Base-by-base conservation (phyloP, 192 early-diverging fungal genomes). In the Coemansia sp. region DNA sequence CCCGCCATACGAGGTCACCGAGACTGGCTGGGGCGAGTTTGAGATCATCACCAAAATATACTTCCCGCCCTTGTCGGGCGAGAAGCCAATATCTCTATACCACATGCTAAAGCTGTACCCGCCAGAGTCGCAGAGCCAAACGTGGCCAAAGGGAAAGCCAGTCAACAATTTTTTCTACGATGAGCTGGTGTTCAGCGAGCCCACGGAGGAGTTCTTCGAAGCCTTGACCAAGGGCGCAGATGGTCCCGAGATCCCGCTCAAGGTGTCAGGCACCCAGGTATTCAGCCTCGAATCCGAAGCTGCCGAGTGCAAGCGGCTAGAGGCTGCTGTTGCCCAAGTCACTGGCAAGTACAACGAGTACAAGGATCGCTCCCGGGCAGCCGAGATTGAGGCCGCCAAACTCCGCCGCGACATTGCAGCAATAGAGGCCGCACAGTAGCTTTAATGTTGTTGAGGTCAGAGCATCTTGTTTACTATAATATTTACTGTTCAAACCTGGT, bases 21-120 rank as follows among this genome's bases (percentile, higher is more conserved):
- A 99, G 74, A 94, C 97, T 13, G 97, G 97, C 34, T 99, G 97
- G 97, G 97, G 97, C 67, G 95, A 99, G 81, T 99, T 99, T 77
- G 95, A 98, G 60, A 93, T 99, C 56, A 83, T 88, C 24, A 97
- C 98, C 62, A 95, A 94, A 70, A 87, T 99, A 34, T 88, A 89
- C 64, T 94, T 98, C 69, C 84, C 87, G 16, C 88, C 91, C 31
- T 69, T 79, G 11, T 80, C 88, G 36, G 92, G 91, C 59, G 93
- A 94, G 58, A 89, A 90, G 72, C 84, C 89, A 18, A 86, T 97
- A 23, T 85, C 86, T 14, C 76, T 99, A 8, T 93, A 89, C 71
- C 95, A 98, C 74, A 91, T 92, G 75, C 84, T 99, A 58, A 88
- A 93, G 72, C 84, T 99, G 39, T 96, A 95, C 70, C 93, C 93